Evolutionary conservation across 1,284 basidiomycete species (phyloP).

Genomic region (Melampsora americana): DNA sequence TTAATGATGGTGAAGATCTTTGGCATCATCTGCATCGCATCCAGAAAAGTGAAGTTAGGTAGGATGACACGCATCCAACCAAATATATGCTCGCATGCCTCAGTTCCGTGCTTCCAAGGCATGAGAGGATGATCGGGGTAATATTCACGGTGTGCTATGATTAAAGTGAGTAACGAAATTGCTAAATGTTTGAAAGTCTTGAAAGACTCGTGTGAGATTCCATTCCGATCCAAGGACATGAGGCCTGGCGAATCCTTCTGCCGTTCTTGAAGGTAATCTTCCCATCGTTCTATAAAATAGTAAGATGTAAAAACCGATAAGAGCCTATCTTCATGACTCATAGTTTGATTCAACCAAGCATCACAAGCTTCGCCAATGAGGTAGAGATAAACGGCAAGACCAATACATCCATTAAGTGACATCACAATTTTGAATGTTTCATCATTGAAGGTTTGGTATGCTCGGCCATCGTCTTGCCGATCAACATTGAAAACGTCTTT

Average conservation of each 20-base stretch:
- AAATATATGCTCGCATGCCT: neutral
- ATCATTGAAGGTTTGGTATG: neutral
- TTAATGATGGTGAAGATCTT: slow-evolving; percentile 19
- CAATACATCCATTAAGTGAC: neutral
- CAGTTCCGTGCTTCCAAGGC: slow-evolving; percentile 15
- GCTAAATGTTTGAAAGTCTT: slow-evolving; percentile 3
- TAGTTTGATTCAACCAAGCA: slow-evolving; percentile 4
- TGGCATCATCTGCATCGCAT: slow-evolving; percentile 12
- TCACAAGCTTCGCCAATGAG: slow-evolving; percentile 16
- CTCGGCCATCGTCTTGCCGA: slow-evolving; percentile 2
- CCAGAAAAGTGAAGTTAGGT: no score
- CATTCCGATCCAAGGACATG: slow-evolving; percentile 19
- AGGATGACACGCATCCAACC: no score
- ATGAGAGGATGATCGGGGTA: slow-evolving; percentile 11
- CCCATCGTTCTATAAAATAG: slow-evolving; percentile 11
- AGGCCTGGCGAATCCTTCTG: neutral
- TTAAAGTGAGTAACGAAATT: neutral
- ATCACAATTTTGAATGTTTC: neutral
- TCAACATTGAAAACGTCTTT: slow-evolving; percentile 13
- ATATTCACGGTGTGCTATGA: slow-evolving; percentile 10
- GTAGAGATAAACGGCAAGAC: slow-evolving; percentile 5
- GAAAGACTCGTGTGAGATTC: slow-evolving; percentile 6
- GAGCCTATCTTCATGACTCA: slow-evolving; percentile 9
- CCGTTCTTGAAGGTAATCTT: no score
- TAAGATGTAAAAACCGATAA: neutral